Percentiles rank a stretch among this genome's conserved stretches.
Evolutionary conservation across 495 filamentous ascomycete genomes (phyloP).

Genomic region (Acidiella bohemica): DNA sequence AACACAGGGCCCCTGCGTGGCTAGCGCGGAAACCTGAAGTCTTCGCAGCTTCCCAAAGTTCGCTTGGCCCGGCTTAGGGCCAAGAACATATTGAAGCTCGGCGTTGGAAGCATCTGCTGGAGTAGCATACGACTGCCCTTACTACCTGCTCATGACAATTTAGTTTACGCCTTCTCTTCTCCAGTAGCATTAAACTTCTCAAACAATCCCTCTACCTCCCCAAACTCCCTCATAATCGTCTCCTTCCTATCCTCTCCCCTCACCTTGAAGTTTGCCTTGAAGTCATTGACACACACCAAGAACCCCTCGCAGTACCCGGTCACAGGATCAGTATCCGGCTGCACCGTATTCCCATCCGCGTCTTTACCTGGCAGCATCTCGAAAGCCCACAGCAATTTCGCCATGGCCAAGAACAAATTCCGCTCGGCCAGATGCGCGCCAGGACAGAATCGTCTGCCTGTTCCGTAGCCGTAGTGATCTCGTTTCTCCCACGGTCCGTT

Average conservation of each 20-base stretch:
- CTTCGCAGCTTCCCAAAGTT: too few species aligned
- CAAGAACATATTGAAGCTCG: too few species aligned
- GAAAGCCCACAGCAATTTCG: conserved; percentile 21
- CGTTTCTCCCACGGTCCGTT: conserved; percentile 14
- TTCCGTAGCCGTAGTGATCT: conserved; percentile 22
- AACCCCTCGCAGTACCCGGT: conserved; percentile 33
- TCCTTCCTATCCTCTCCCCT: conserved; percentile 25
- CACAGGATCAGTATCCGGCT: conserved; percentile 16
- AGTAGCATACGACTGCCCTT: too few species aligned
- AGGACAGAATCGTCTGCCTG: conserved; percentile 20
- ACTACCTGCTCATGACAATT: too few species aligned
- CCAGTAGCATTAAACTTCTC: conserved; percentile 1
- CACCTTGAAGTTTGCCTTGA: conserved; percentile 23
- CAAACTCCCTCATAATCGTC: conserved; percentile 28
- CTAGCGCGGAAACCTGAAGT: too few species aligned
- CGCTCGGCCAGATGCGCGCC: conserved; percentile 20
- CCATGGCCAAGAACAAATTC: conserved; percentile 18
- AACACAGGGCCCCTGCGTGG: too few species aligned
- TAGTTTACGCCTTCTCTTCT: conserved; percentile 10
- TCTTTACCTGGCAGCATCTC: conserved; percentile 12
- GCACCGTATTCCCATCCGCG: conserved; percentile 3
- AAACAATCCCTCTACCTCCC: conserved; percentile 12
- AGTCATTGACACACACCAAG: conserved; percentile 30
- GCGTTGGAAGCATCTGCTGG: too few species aligned
- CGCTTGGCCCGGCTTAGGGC: too few species aligned